Conservation (phyloP, 2,329 filamentous ascomycete genomes). For the Clonostachys rhizophaga region DNA sequence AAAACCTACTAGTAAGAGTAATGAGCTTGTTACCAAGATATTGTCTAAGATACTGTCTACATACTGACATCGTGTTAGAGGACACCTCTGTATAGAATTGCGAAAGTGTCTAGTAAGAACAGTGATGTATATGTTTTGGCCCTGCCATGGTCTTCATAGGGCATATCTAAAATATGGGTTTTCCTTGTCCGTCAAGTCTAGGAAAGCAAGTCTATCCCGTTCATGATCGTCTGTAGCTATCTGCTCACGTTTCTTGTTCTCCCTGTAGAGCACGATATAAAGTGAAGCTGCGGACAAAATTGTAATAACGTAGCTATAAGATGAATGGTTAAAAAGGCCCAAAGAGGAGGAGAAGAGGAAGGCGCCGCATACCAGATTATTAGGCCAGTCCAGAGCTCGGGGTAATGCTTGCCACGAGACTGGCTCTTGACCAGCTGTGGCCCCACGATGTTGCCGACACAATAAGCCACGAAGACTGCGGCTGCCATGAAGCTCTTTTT, state of each 20-base stretch:
- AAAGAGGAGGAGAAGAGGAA: constrained; percentile 5
- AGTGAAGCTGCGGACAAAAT: constrained; percentile 51
- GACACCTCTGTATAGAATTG: no score
- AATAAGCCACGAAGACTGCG: constrained; percentile 71
- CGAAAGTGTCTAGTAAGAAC: no score
- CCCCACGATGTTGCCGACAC: constrained; percentile 71
- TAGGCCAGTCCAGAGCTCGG: constrained; percentile 64
- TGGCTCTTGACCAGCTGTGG: constrained; percentile 67
- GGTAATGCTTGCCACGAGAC: constrained; percentile 63
- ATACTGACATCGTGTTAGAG: no score
- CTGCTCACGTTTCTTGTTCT: constrained; percentile 48
- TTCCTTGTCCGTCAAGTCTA: constrained; percentile 64
- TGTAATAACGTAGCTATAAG: constrained; percentile 59
- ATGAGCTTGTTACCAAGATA: no score
- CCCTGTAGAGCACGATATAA: constrained; percentile 53
- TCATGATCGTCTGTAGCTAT: constrained; percentile 52
- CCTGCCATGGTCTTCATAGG: no score
- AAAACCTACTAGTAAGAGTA: no score
- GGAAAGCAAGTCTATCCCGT: constrained; percentile 60
- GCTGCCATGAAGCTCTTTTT: constrained; percentile 76
- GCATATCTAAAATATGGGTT: constrained; percentile 52
- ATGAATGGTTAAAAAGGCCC: neutral
- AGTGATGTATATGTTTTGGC: no score
- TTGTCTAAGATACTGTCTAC: no score
- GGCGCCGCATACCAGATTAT: constrained; percentile 45